phyloP scores from a whole-genome alignment of 331 rosid genomes.

The Pyracantha coccinea region DNA sequence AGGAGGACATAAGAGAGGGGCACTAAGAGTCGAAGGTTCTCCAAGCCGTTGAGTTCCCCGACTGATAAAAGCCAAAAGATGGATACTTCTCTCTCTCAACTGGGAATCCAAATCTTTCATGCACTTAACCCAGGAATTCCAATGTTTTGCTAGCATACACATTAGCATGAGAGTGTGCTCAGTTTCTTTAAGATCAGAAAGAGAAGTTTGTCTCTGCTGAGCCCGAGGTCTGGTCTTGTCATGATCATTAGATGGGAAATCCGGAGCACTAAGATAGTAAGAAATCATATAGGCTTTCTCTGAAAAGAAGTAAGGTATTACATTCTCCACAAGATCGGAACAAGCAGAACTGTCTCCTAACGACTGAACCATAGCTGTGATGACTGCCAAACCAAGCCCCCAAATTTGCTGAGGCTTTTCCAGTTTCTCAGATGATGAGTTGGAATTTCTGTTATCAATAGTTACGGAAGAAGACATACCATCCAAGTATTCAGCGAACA shows the following conservation, averaged over 20 bases:
- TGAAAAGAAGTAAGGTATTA: constrained; percentile 67
- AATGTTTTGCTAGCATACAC: constrained; percentile 79
- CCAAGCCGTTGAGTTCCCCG: constrained; percentile 62
- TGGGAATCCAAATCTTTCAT: constrained; percentile 60
- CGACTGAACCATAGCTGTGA: constrained; percentile 83
- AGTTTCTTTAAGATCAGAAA: constrained; percentile 63
- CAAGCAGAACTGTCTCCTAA: constrained; percentile 73
- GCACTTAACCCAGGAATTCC: constrained; percentile 74
- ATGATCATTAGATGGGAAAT: constrained; percentile 62
- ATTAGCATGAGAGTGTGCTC: constrained; percentile 77
- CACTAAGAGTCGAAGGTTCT: constrained; percentile 37
- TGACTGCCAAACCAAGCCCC: constrained; percentile 85
- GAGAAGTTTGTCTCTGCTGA: constrained; percentile 54
- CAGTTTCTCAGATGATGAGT: constrained; percentile 30
- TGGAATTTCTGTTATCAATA: constrained; percentile 24
- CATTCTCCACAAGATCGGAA: constrained; percentile 57
- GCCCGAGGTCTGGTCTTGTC: constrained; percentile 75
- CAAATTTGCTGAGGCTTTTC: constrained; percentile 65
- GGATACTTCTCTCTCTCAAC: constrained; percentile 84
- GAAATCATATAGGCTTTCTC: constrained; percentile 68
- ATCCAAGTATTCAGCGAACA: constrained; percentile 45
- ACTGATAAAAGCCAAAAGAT: constrained; percentile 87
- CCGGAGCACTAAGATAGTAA: constrained; percentile 62
- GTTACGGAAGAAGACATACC: constrained; percentile 26
- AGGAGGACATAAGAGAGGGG: constrained; percentile 77